Evolutionary conservation across 2,329 filamentous ascomycete species (phyloP), one percentile per base, ranked within the genome.

Genomic region (Colletotrichum theobromicola): DNA sequence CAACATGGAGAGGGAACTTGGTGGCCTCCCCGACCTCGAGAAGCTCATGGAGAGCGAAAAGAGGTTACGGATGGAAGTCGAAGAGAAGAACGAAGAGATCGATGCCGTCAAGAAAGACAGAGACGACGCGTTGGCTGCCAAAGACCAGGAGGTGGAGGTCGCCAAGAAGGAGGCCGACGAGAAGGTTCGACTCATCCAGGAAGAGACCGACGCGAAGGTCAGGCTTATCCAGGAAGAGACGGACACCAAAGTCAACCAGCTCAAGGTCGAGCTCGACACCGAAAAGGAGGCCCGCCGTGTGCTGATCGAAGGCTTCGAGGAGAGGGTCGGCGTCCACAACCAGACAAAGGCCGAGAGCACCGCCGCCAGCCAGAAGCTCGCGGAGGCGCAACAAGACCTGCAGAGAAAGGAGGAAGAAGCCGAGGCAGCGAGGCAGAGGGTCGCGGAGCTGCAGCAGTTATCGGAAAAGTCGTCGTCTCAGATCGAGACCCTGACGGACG

Each of bases 121-220:
- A 50, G 76, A 76, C 53, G 74, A 81, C 61, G 77, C 73, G 5
- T 70, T 80, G 2, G 78, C 78, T 55, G 87, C 86, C 79, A 87
- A 88, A 84, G 86, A 86, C 82, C 84, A 85, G 75, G 86, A 88
- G 34, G 81, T 85, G 24, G 75, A 73, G 2, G 85, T 87, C 65
- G 87, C 87, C 46, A 86, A 83, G 71, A 84, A 86, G 64, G 67
- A 63, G 21, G 77, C 77, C 18, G 72, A 81, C 0, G 71, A 75
- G 69, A 84, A 87, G 77, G 82, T 89, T 6, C 83, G 86, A 72
- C 84, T 84, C 37, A 83, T 88, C 50, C 86, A 87, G 67, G 88
- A 87, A 64, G 66, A 67, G n/a, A 79, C 75, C 53, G 46, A 75
- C 13, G 85, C 87, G 58, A 87, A 87, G 60, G 86, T 87, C 35